Evolutionary conservation across 495 filamentous ascomycete genomes (phyloP), one percentile per base, ranked within the genome.

Genomic region (Penicillium roqueforti): DNA sequence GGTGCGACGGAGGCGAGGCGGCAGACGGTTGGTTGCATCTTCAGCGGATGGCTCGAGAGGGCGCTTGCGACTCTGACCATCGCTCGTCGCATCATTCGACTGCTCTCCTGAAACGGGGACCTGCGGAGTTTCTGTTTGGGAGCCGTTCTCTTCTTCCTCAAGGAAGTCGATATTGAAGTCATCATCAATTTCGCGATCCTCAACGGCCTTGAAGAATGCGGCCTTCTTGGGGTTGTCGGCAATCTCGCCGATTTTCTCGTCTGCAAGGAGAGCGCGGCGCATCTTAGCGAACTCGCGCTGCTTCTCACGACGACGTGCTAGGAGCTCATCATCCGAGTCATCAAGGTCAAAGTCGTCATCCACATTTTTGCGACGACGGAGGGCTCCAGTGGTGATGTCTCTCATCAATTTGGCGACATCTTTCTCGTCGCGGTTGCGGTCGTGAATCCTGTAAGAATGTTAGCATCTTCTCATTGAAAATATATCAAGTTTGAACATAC

Each of bases 251-350:
- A 97, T 80, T 41, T 91, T 89, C 67, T 91, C 91, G 61, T 98
- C 92, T n/a, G 86, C 81, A 16, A 97, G 78, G 8, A 99, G 77
- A 14, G 90, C 88, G 62, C 87, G 90, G 43, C 90, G 86, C 88
- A 96, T 95, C 70, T 88, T 89, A 20, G 89, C 88, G 68, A 95
- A 92, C 60, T 97, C 87, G 51, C 84, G 76, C 40, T 92, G 84
- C 70, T 95, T 97, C 72, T 85, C 81, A 6, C 91, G 81, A 28
- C 87, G 84, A 39, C 85, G 81, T 25, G 88, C 84, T 60, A 88
- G 81, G 2, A 80, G 85, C 44, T 89, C 88, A 62, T 97, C 92
- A 37, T 95, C 91, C 4, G 87, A 88, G 63, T 96, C 92, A 9
- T 87, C 88, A 19, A 96, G 80, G 55, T 95, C 90, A 43, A 87